Base-by-base conservation (phyloP, 257 asterid species). In the Linaria vulgaris region DNA sequence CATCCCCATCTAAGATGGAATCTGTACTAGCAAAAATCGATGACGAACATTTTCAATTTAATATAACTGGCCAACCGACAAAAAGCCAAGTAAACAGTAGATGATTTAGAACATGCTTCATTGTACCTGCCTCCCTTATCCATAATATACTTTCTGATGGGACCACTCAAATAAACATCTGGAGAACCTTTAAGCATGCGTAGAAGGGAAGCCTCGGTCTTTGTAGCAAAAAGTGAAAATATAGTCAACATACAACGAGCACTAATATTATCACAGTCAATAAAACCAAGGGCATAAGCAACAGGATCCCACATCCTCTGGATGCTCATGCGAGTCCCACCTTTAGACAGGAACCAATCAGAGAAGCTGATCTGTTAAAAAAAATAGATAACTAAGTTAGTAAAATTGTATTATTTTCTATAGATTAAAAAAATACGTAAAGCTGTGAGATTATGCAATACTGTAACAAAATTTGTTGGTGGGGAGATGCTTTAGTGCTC, bases 281-380 rank as follows among this genome's bases (percentile, higher is more conserved):
- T 94, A 82, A 94, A 94, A 37, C 99, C 99, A 56, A 94, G 85
- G 69, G 99, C 99, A 87, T 94, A 94, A 66, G 99, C 97, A 65
- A 94, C 99, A 65, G 97, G 96, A 67, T 94, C 99, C 99, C 99
- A 94, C 96, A 94, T 87, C 75, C 94, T 88, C 83, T 84, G 97
- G 69, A 94, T 90, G 64, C 99, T 94, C 71, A 60, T 51, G 21
- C 96, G 95, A 9, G 99, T 94, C 19, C 99, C 99, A 3, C 99
- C 99, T 84, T 76, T 94, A 67, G 99, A 87, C 74, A 94, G 66
- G 83, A 94, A 94, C 99, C 99, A 94, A 25, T 90, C 85, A 1
- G 99, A 85, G 84, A 90, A 94, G 90, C 97, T 87, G 64, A 90
- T 66, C 99, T 90, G 90, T 79, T 48, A 63, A 65, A 43, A n/a